Base-by-base conservation (phyloP, 1,284 basidiomycete genomes). In the Fomitopsis palustris region DNA sequence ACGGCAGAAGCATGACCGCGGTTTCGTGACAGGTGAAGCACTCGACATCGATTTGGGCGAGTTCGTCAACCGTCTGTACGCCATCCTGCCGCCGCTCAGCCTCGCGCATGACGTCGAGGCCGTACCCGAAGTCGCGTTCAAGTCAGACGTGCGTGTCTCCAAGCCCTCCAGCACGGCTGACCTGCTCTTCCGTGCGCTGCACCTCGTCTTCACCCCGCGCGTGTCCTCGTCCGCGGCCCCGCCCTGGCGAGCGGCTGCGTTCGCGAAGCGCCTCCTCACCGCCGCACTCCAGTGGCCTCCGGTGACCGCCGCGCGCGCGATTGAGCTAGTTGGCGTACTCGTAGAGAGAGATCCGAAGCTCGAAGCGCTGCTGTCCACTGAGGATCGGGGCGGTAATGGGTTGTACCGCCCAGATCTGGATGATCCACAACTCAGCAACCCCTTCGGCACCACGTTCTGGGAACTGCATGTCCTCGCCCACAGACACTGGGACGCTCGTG, bases 1-100 rank as follows among this genome's bases (percentile, higher is more conserved):
- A 6, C 55, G 21, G 35, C 21, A 23, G 33, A 45, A 55, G 37
- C 27, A 56, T 59, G 35, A 63, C 19, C 33, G 42, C 45, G 42
- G 31, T 43, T 53, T 38, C 12, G 14, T 53, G 55, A 21, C 64
- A 95, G 93, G 93, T 59, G 96, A 99, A 78, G 92, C 96, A 23
- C 83, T 99, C 66, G 96, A 96, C 69, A 92, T 99, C 69, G 97
- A 99, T 78, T 81, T 99, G 53, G 84, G 81, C 65, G 96, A 97
- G 68, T 96, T 99, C 71, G 83, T 95, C 69, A 84, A 85, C 57
- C 82, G 84, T 43, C 79, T 95, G 16, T 95, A 94, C 74, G 76
- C 83, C 37, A 77, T 89, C 65, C 83, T 93, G 64, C 77, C 85
- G 16, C 79, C 85, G 10, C 75, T 91, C 64, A 81, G 82, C 63